A percentile compares a stretch with the other conserved stretches of the same genome.
Conservation (phyloP, 495 filamentous ascomycete genomes). For the Cercophora sp. region DNA sequence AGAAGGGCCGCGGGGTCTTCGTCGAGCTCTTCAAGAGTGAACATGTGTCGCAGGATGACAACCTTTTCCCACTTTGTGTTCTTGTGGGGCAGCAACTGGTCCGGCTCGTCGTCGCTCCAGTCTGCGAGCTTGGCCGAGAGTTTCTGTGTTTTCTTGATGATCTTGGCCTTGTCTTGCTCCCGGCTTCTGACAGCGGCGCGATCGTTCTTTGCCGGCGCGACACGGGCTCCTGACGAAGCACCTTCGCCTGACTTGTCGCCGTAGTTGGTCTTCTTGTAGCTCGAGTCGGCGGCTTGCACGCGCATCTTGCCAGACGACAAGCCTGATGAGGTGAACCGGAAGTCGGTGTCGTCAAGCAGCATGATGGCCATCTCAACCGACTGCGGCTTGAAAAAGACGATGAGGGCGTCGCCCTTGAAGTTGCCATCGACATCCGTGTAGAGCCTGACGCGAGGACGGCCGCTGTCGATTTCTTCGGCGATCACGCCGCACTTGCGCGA, state of each 20-base stretch:
- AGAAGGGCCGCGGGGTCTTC: slow-evolving; percentile 78
- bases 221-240: slow-evolving; percentile 30
- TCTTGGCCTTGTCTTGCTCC: slow-evolving; percentile 73
- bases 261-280: slow-evolving; percentile 70
- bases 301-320: slow-evolving; percentile 60
- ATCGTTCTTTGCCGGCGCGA: slow-evolving; percentile 10
- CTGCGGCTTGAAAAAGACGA: slow-evolving; percentile 92
- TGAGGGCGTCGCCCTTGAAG: slow-evolving; percentile 88
- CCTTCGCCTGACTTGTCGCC: slow-evolving; percentile 22
- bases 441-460: slow-evolving; percentile 84
- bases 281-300: slow-evolving; percentile 79
- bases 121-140: slow-evolving; percentile 86
- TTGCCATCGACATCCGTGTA: slow-evolving; percentile 76
- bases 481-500: slow-evolving; percentile 85
- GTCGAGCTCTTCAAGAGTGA: slow-evolving; percentile 79
- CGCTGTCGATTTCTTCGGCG: slow-evolving; percentile 85
- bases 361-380: slow-evolving; percentile 85
- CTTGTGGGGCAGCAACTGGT: slow-evolving; percentile 23
- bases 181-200: slow-evolving; percentile 25
- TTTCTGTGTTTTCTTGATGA: slow-evolving; percentile 83
- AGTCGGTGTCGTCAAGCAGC: slow-evolving; percentile 86
- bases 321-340: slow-evolving; percentile 58
- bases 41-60: slow-evolving; percentile 92
- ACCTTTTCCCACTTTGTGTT: slow-evolving; percentile 63
- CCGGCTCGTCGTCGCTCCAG: slow-evolving; percentile 80